phyloP scores from a whole-genome alignment of 345 rosid genomes.

The Alliaria petiolata region DNA sequence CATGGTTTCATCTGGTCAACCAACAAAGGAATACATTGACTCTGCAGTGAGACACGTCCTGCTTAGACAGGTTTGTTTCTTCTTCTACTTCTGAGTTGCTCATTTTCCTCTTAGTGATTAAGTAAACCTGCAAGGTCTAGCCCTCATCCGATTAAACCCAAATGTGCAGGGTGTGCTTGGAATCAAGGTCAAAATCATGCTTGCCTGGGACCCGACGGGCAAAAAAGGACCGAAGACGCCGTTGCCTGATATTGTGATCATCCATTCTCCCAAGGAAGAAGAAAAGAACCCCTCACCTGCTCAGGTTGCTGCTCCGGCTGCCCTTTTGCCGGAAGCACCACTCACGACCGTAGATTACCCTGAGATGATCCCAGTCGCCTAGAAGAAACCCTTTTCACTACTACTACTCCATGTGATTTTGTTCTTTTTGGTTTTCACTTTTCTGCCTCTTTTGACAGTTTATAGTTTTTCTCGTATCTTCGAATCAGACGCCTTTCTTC shows the following conservation, averaged over 20 bases:
- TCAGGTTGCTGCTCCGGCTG: not conserved
- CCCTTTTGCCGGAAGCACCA: conserved; percentile 18
- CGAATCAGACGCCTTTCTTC: not conserved
- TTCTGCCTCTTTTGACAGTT: not conserved
- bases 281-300: not conserved
- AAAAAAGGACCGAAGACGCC: conserved; percentile 65
- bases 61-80: conserved; percentile 59
- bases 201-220: conserved; percentile 72
- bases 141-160: not conserved
- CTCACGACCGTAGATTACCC: conserved; percentile 40
- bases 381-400: not conserved
- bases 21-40: conserved; percentile 77
- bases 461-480: not conserved
- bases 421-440: not conserved
- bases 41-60: conserved; percentile 74
- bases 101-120: not conserved
- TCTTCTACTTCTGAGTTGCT: not conserved
- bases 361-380: conserved; percentile 41
- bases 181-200: conserved; percentile 71
- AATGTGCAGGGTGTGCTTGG: conserved; percentile 62
- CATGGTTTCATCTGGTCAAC: conserved; percentile 93
- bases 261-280: conserved; percentile 76
- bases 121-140: not conserved
- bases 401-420: not conserved
- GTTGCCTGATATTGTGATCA: conserved; percentile 70